Conservation (phyloP, 2,329 filamentous ascomycete genomes). For the Ophiostoma tasmaniense region DNA sequence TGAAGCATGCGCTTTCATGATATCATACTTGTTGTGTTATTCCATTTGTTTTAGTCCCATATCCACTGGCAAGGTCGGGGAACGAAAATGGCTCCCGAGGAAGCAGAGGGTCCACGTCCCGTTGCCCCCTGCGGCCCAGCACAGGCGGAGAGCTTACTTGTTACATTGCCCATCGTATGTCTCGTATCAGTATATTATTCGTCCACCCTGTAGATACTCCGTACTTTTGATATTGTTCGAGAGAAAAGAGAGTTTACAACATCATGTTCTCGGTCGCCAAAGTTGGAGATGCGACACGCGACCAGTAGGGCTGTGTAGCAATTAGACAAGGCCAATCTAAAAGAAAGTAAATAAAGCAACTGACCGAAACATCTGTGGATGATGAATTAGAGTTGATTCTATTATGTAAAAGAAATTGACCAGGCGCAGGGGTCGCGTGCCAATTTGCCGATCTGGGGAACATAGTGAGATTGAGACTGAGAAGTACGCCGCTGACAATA, state of each 20-base stretch:
- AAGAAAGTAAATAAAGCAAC: background rate
- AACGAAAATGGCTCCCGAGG: background rate
- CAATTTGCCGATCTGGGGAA: background rate
- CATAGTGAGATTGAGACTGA: background rate
- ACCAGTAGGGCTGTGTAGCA: background rate
- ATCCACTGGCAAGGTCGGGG: background rate
- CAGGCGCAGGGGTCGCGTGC: background rate
- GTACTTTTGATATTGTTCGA: background rate
- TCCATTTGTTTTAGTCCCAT: background rate
- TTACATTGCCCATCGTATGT: background rate
- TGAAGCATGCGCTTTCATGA: background rate
- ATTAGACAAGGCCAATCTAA: background rate
- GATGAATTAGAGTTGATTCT: background rate
- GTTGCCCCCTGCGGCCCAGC: background rate
- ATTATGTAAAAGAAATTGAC: background rate
- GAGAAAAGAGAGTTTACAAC: background rate
- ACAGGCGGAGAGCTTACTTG: background rate
- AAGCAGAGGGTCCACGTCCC: background rate
- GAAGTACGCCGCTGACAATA: background rate
- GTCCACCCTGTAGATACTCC: background rate
- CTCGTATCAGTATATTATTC: background rate
- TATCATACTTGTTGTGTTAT: background rate
- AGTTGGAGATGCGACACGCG: background rate
- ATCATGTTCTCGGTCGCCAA: background rate
- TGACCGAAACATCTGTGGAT: background rate